Conservation (phyloP, 2,329 filamentous ascomycete genomes). For the Aspergillus carbonarius region DNA sequence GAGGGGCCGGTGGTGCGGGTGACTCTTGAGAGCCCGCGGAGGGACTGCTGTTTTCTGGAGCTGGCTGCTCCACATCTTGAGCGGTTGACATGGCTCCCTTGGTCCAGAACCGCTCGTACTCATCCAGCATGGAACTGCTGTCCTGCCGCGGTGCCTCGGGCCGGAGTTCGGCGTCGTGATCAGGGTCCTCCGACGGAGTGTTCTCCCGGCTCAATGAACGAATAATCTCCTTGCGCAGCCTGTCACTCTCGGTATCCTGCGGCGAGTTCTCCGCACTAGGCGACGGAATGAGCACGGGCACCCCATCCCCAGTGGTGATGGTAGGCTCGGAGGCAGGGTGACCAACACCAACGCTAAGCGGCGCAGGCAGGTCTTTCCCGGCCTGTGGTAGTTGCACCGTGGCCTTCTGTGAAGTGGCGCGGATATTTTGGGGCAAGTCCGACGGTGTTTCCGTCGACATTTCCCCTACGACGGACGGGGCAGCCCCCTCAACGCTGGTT, state of each 20-base stretch:
- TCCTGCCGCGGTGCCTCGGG: constrained; percentile 26
- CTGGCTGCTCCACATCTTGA: constrained; percentile 17
- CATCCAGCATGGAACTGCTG: constrained; percentile 35
- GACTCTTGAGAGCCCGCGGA: constrained; percentile 8
- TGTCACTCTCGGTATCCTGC: constrained; percentile 44
- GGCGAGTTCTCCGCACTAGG: constrained; percentile 37
- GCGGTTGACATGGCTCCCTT: constrained; percentile 21
- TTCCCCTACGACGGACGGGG: constrained; percentile 47
- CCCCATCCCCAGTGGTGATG: constrained; percentile 17
- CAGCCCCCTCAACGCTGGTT: constrained; percentile 41
- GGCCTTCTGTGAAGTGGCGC: constrained; percentile 5
- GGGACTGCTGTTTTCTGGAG: constrained; percentile 10
- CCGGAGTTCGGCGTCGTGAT: constrained; percentile 16
- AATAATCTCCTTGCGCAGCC: constrained; percentile 50
- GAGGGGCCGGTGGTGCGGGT: neutral
- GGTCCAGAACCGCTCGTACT: constrained; percentile 42
- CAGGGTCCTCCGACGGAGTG: constrained; percentile 30
- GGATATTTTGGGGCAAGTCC: constrained; percentile 20
- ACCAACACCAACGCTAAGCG: constrained; percentile 31
- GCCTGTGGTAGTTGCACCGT: constrained; percentile 11
- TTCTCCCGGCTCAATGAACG: constrained; percentile 45
- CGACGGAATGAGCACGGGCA: constrained; percentile 36
- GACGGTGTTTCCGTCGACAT: constrained; percentile 40
- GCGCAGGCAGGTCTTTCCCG: constrained; percentile 30
- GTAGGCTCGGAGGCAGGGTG: constrained; percentile 16